Conservation (phyloP, 306 rosid species). For the Trichosanthes truncata region DNA sequence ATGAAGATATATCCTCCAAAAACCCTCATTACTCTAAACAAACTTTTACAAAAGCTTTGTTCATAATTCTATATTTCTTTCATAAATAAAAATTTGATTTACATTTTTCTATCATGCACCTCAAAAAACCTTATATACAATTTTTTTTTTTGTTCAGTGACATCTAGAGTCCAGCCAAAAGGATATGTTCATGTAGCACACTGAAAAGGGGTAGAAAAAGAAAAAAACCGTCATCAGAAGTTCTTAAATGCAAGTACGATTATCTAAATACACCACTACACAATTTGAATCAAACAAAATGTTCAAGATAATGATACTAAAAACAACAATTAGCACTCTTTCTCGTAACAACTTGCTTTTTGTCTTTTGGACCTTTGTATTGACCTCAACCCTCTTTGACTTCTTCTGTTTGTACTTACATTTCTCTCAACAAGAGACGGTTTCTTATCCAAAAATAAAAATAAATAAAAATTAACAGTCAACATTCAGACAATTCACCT, state of each 20-base stretch:
- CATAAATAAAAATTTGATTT: not conserved
- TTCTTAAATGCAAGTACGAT: not conserved
- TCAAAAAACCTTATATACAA: not conserved
- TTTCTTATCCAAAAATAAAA: not conserved
- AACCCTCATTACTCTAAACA: not conserved
- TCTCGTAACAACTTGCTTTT: not conserved
- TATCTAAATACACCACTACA: not conserved
- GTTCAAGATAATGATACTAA: not conserved
- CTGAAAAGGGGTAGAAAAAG: not conserved
- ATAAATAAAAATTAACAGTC: not conserved
- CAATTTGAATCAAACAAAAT: not conserved
- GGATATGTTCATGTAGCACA: not conserved
- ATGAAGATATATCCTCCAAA: not conserved
- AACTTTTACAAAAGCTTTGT: not conserved
- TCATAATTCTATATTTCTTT: not conserved
- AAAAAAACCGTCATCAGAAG: not conserved
- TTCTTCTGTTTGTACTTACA: not conserved
- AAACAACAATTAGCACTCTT: conserved; percentile 9
- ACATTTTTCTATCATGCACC: not conserved
- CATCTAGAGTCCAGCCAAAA: not conserved
- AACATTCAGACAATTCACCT: conserved; percentile 44
- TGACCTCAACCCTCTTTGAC: not conserved
- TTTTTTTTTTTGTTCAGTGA: not conserved
- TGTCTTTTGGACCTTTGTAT: not conserved
- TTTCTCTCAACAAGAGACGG: not conserved